phyloP scores from a whole-genome alignment of 78 protist species.

The Monosiga brevicollis region DNA sequence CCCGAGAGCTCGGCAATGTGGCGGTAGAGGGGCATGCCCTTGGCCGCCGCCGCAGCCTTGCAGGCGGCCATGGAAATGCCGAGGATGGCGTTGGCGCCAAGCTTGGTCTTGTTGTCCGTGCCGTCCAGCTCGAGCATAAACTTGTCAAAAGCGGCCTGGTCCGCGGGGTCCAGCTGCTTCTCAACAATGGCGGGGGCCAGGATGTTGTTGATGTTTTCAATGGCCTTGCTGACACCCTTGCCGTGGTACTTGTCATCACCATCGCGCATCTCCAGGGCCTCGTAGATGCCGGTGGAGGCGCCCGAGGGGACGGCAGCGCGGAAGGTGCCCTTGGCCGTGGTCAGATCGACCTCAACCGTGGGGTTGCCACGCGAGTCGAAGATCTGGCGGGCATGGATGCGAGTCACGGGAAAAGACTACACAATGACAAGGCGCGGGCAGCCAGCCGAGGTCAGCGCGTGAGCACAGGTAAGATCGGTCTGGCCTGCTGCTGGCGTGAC shows the following conservation, averaged over 20 bases:
- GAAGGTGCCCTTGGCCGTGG: slow-evolving; percentile 60
- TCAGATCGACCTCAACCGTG: slow-evolving; percentile 85
- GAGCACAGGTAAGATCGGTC: no score
- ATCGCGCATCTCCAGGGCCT: slow-evolving; percentile 96
- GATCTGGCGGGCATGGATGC: slow-evolving; percentile 71
- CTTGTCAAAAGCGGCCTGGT: slow-evolving; percentile 82
- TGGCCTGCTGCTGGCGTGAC: no score
- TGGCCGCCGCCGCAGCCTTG: slow-evolving; percentile 91
- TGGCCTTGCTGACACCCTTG: slow-evolving; percentile 59
- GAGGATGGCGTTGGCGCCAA: slow-evolving; percentile 99
- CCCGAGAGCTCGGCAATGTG: slow-evolving; percentile 81
- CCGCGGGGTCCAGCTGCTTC: slow-evolving; percentile 34
- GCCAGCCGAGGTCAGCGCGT: no score
- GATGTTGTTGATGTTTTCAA: slow-evolving; percentile 71
- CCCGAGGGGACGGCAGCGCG: slow-evolving; percentile 97
- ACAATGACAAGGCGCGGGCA: no score
- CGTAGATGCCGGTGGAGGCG: slow-evolving; percentile 98
- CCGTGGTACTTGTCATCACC: slow-evolving; percentile 8
- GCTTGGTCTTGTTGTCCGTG: slow-evolving; percentile 79
- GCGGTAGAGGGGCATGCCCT: slow-evolving; percentile 82
- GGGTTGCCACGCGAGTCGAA: slow-evolving; percentile 95
- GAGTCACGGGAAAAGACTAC: no score
- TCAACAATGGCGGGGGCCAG: slow-evolving; percentile 83
- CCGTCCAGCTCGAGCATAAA: slow-evolving; percentile 85
- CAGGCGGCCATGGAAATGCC: slow-evolving; percentile 92